Percentiles rank a stretch among this genome's conserved stretches.
Evolutionary conservation across 192 early-diverging fungal species (phyloP).

Genomic region (Coemansia sp.): DNA sequence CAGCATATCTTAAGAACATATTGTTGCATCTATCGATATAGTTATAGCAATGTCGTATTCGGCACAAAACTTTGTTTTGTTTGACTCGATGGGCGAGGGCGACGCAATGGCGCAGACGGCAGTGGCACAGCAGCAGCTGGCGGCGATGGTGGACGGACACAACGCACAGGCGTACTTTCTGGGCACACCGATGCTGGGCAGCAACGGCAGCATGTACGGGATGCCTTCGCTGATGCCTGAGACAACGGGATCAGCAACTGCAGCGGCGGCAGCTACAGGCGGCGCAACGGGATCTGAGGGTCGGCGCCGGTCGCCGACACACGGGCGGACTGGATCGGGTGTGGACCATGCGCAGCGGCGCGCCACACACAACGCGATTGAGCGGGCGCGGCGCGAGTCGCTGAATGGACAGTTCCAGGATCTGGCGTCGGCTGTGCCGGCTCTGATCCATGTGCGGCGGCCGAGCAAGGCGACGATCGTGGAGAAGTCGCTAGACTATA

Average conservation of each 20-base stretch:
- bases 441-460: conserved; percentile 68
- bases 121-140: conserved; percentile 21
- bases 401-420: conserved; percentile 82
- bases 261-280: conserved; percentile 28
- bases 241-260: conserved; percentile 12
- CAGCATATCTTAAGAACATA: neutral
- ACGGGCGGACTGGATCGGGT: conserved; percentile 7
- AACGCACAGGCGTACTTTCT: conserved; percentile 30
- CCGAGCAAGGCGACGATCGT: conserved; percentile 83
- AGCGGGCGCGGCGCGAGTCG: conserved; percentile 76
- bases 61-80: conserved; percentile 34
- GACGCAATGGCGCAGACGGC: conserved; percentile 9
- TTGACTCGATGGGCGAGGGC: conserved; percentile 28
- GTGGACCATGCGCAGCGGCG: conserved; percentile 62
- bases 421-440: conserved; percentile 74
- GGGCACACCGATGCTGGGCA: conserved; percentile 13
- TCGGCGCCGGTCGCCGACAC: conserved; percentile 45
- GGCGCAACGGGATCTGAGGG: conserved; percentile 33
- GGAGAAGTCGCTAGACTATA: conserved; percentile 72
- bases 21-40: neutral
- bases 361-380: conserved; percentile 78
- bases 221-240: conserved; percentile 28
- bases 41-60: conserved; percentile 31
- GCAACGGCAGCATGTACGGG: conserved; percentile 31
- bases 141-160: conserved; percentile 10